Evolutionary conservation across 768 basidiomycete genomes (phyloP).

Genomic region (Pleurotus eryngii): DNA sequence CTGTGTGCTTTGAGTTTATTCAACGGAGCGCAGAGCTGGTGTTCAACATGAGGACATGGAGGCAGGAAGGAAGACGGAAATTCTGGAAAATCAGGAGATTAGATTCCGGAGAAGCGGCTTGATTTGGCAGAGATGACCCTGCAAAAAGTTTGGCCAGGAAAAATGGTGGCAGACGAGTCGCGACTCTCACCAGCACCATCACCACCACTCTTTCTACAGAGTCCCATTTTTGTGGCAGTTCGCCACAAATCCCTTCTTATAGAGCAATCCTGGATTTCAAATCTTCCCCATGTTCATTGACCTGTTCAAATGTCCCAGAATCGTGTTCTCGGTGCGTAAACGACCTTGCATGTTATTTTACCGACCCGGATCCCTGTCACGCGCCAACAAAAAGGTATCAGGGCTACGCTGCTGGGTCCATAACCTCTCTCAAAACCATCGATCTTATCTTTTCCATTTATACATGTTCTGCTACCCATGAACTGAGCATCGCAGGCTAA

Average conservation of each 20-base stretch:
- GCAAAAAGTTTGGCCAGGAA: neutral
- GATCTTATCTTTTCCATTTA: constrained; percentile 5
- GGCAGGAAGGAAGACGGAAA: neutral
- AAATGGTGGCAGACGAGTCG: neutral
- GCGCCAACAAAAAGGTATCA: constrained; percentile 12
- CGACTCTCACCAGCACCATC: constrained; percentile 5
- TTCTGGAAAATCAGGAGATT: neutral
- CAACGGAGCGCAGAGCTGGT: neutral
- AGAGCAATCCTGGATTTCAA: constrained; percentile 39
- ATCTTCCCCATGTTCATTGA: constrained; percentile 41
- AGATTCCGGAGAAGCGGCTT: neutral
- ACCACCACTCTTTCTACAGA: neutral
- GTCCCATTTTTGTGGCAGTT: constrained; percentile 11
- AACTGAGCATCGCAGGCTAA: constrained; percentile 4
- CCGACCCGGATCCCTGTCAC: constrained; percentile 15
- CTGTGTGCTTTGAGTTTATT: no score
- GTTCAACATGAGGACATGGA: neutral
- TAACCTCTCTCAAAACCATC: constrained; percentile 8
- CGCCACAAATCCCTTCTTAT: constrained; percentile 14
- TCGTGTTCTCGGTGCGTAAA: constrained; percentile 32
- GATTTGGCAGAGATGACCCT: neutral
- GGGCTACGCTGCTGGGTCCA: neutral
- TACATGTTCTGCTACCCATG: neutral
- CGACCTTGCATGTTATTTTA: constrained; percentile 9
- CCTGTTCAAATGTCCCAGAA: constrained; percentile 38